Evolutionary conservation across 345 rosid genomes (phyloP).

Genomic region (Hibiscus trionum): DNA sequence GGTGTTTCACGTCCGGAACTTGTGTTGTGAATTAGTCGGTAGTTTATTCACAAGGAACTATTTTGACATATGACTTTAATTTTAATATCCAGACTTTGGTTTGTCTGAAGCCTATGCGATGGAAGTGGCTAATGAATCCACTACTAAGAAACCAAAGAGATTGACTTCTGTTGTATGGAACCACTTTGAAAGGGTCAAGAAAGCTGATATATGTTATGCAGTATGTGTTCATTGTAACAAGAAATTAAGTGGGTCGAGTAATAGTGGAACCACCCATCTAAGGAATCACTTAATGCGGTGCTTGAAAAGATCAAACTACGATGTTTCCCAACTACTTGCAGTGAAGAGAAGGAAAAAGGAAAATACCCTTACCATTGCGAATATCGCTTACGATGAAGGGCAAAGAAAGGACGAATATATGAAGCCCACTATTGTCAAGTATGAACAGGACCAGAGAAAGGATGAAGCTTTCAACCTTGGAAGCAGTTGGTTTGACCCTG

Average conservation of each 20-base stretch:
- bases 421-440: constrained; percentile 29
- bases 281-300: constrained; percentile 91
- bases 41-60: background rate
- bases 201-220: constrained; percentile 84
- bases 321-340: constrained; percentile 73
- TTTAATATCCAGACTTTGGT: constrained; percentile 26
- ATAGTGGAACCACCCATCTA: constrained; percentile 91
- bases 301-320: constrained; percentile 74
- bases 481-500: constrained; percentile 69
- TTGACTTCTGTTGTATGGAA: constrained; percentile 3
- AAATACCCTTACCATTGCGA: constrained; percentile 37
- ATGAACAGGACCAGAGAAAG: constrained; percentile 63
- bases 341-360: constrained; percentile 81
- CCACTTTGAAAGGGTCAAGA: constrained; percentile 62
- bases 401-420: background rate
- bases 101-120: constrained; percentile 33
- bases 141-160: constrained; percentile 41
- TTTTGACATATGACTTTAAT: constrained; percentile 4
- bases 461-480: constrained; percentile 61
- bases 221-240: constrained; percentile 83
- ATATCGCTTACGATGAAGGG: constrained; percentile 16
- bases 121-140: constrained; percentile 61
- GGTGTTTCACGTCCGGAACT: background rate
- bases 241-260: constrained; percentile 92
- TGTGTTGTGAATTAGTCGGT: background rate